Percentiles rank a stretch among this genome's conserved stretches.
Conservation (phyloP, 495 filamentous ascomycete genomes). For the Aspergillus cristatus region DNA sequence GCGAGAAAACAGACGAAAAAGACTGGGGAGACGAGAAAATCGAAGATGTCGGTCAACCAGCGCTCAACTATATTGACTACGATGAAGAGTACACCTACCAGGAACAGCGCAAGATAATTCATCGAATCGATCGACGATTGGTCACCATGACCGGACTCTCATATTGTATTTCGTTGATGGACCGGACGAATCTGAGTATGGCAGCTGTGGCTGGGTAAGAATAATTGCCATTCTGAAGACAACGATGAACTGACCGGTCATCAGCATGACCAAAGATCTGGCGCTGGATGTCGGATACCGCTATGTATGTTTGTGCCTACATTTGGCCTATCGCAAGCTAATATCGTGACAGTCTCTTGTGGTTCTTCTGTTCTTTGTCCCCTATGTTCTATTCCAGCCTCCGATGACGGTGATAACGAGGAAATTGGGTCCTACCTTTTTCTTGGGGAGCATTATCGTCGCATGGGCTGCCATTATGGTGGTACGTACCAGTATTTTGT, state of each 20-base stretch:
- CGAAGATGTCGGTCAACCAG: slow-evolving; percentile 18
- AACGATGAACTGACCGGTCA: slow-evolving; percentile 1
- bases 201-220: slow-evolving; percentile 52
- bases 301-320: slow-evolving; percentile 26
- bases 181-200: slow-evolving; percentile 56
- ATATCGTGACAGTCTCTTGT: slow-evolving; percentile 37
- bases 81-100: slow-evolving; percentile 28
- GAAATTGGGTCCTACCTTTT: slow-evolving; percentile 50
- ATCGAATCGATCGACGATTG: slow-evolving; percentile 52
- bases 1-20: slow-evolving; percentile 15
- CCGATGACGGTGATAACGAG: slow-evolving; percentile 49
- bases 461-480: slow-evolving; percentile 41
- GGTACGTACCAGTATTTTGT: slow-evolving; percentile 12
- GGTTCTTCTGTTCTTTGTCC: slow-evolving; percentile 56
- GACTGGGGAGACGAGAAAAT: slow-evolving; percentile 13
- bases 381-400: slow-evolving; percentile 56
- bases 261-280: slow-evolving; percentile 46
- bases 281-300: slow-evolving; percentile 30
- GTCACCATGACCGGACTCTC: slow-evolving; percentile 55
- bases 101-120: slow-evolving; percentile 42
- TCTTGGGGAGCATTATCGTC: slow-evolving; percentile 44
- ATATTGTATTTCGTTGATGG: slow-evolving; percentile 60
- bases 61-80: slow-evolving; percentile 10
- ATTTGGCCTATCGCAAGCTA: no score
- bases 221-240: neutral